These are phyloP conservation scores for Malus asiatica DNA, from an alignment of 306 rosid genomes.

Conservation along the genomic window DNA sequence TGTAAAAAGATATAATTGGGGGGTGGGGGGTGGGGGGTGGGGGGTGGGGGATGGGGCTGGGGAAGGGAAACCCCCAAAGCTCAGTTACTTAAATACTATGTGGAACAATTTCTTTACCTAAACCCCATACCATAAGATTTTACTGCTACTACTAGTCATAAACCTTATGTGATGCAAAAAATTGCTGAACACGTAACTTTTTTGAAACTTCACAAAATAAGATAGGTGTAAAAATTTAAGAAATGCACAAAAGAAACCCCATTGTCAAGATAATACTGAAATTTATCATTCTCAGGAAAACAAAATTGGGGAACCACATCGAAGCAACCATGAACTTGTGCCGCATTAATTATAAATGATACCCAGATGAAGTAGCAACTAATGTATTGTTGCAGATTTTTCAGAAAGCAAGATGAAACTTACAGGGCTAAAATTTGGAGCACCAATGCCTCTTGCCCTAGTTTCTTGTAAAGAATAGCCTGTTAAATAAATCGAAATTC, in stretches of 20 bases:
- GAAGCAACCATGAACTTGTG: background rate
- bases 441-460: slow-evolving; percentile 92
- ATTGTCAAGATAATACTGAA: background rate
- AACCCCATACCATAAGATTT: background rate
- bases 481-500: slow-evolving; percentile 30
- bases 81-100: background rate
- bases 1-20: no score
- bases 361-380: background rate
- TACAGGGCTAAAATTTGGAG: slow-evolving; percentile 95
- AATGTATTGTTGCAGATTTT: background rate
- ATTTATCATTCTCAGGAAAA: background rate
- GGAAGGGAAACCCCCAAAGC: background rate
- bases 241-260: background rate
- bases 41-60: no score
- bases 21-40: no score
- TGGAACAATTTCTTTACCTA: background rate
- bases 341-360: background rate
- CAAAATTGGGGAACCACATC: background rate
- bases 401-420: slow-evolving; percentile 31
- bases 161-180: background rate
- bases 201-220: background rate
- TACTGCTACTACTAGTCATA: background rate
- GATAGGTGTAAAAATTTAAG: background rate
- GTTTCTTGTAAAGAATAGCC: slow-evolving; percentile 93
- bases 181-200: background rate